phyloP scores from a whole-genome alignment of 192 early-diverging fungal genomes.

The Coemansia sp. region DNA sequence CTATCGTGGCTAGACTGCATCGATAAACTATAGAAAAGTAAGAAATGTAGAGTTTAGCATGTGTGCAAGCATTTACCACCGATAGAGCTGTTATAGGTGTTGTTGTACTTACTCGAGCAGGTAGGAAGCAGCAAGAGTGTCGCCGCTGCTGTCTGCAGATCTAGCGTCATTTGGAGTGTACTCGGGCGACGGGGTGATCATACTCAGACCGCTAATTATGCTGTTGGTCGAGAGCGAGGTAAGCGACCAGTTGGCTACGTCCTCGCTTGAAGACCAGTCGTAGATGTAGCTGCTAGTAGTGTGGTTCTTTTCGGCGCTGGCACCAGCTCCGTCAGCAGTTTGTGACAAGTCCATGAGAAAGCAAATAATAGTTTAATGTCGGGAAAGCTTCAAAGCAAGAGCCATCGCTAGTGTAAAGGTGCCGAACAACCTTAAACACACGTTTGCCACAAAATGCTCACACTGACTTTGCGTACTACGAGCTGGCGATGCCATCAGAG shows the following conservation, averaged over 20 bases:
- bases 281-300: neutral
- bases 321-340: neutral
- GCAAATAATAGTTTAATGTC: neutral
- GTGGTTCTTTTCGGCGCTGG: neutral
- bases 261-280: conserved; percentile 26
- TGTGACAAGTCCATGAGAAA: neutral
- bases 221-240: conserved; percentile 18
- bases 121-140: conserved; percentile 8
- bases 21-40: neutral
- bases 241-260: conserved; percentile 23
- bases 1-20: neutral
- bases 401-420: neutral
- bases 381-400: neutral
- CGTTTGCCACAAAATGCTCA: neutral
- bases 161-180: neutral
- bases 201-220: conserved; percentile 9
- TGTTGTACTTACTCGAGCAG: conserved; percentile 4
- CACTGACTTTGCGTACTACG: neutral
- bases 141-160: conserved; percentile 5
- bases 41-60: neutral
- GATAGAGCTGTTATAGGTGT: neutral
- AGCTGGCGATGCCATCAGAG: conserved; percentile 1
- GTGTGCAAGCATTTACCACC: neutral
- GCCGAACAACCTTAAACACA: neutral
- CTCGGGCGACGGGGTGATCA: conserved; percentile 19